Evolutionary conservation across 345 rosid species (phyloP), one percentile per base, ranked within the genome.

Genomic region (Capsella bursapastoris): DNA sequence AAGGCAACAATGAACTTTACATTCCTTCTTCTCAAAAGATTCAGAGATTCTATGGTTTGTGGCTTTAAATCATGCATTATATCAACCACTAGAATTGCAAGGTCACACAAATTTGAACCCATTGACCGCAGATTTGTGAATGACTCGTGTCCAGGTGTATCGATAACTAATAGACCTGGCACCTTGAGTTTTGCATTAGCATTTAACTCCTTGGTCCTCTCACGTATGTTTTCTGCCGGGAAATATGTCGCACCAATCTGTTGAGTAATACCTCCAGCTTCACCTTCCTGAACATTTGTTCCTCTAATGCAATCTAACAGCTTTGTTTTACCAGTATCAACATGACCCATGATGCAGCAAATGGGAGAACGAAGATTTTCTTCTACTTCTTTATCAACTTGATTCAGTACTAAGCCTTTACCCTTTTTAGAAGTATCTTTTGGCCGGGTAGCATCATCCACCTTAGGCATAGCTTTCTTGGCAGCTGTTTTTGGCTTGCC

Each of bases 131-230:
- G 86, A 83, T 94, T 91, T 25, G 88, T 85, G 72, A 94, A 90
- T 8, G 97, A 91, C 73, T 91, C 93, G n/a, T 94, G 97, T 16
- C 98, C 98, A 66, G 98, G 98, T 58, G 98, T 94, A 80, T 94
- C 98, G 88, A 94, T 94, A 56, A 91, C 97, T 83, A 91, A 78
- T 38, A 94, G 82, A 71, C 97, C 97, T 43, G 98, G 98, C 63
- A 94, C 97, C 81, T 88, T 88, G 73, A 91, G 74, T 76, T 71
- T 91, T 41, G 98, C 98, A 78, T 91, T 93, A 52, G 89, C 92
- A 83, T 89, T 90, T 82, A 94, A 83, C 78, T 94, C 96, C 83
- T 74, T 91, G 5, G 98, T 94, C 79, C 96, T 88, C 81, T 94
- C 98, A 22, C 92, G 85, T 73, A 94, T 94, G 83, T 91, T 91